Evolutionary conservation across 1,284 basidiomycete genomes (phyloP), one percentile per base, ranked within the genome.

Genomic region (Marasmius tenuissimus): DNA sequence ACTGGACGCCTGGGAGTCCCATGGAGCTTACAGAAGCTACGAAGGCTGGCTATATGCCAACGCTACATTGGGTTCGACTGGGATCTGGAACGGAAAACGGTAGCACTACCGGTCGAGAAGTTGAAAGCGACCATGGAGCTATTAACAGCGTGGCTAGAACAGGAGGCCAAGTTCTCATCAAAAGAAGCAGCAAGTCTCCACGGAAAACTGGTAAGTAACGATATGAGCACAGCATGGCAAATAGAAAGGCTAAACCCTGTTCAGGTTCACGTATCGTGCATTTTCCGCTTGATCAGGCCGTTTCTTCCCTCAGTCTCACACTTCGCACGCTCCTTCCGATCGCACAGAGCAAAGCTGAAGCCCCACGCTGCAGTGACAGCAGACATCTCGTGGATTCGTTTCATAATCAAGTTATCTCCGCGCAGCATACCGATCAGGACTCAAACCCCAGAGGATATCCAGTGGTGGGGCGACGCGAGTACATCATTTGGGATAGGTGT

Each of bases 381-480:
- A 0, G 73, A 76, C 58, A 57, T 74, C 0, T 52, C 34, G 1
- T 73, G 71, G 72, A 1, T 57, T 22, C 57, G 20, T 34, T 49
- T 37, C 27, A 62, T 76, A 1, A 58, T 75, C 3, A 7, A 58
- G 1, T 8, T 14, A 0, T 53, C 68, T 0, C 73, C 72, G 0
- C 71, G 70, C 60, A 37, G 48, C 12, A 59, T 72, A 1, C 73
- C 72, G 0, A 56, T 73, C 1, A 4, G 51, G 0, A 14, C 40
- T 3, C 39, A 64, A 1, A 60, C 61, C 0, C 67, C 71, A 3
- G 9, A 63, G 5, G 72, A 77, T 63, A 16, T 75, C 0, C 61
- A 64, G 14, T 77, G 74, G 73, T 79, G 74, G 75, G 77, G 72
- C 4, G 75, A 78, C 61, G 74, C 77, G 0, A 77, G 75, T 66